These are phyloP conservation scores for Yamadazyma sp. DNA, from an alignment of 805 yeast species.

Conservation along the genomic window DNA sequence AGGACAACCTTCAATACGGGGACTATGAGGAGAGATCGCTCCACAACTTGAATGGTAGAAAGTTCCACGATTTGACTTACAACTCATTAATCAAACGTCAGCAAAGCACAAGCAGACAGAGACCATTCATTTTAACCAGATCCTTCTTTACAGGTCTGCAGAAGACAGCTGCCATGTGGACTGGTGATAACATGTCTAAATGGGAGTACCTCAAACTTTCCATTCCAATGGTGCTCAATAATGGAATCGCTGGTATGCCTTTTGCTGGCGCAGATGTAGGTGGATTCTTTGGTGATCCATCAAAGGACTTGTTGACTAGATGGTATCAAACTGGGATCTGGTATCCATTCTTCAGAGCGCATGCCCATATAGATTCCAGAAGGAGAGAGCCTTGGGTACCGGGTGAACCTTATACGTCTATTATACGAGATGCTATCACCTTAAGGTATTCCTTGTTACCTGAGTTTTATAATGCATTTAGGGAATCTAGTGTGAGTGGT, in stretches of 20 bases:
- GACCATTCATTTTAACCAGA: slow-evolving; percentile 89
- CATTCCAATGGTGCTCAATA: slow-evolving; percentile 83
- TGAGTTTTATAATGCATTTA: slow-evolving; percentile 74
- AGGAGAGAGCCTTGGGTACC: slow-evolving; percentile 92
- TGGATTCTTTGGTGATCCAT: slow-evolving; percentile 92
- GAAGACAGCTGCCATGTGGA: slow-evolving; percentile 91
- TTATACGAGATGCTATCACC: slow-evolving; percentile 67
- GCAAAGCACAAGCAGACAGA: slow-evolving; percentile 38
- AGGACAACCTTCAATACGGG: slow-evolving; percentile 75
- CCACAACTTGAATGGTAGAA: slow-evolving; percentile 81
- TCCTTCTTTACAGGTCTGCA: slow-evolving; percentile 91
- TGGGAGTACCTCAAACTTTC: slow-evolving; percentile 86
- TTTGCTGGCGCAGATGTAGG: slow-evolving; percentile 97
- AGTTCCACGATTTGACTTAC: slow-evolving; percentile 79
- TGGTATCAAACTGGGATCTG: slow-evolving; percentile 97
- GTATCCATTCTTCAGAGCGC: slow-evolving; percentile 96
- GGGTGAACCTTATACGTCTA: slow-evolving; percentile 67
- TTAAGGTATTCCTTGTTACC: slow-evolving; percentile 80
- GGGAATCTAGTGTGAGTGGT: slow-evolving; percentile 59
- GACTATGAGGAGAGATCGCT: slow-evolving; percentile 88
- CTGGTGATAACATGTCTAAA: slow-evolving; percentile 92
- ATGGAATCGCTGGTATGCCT: slow-evolving; percentile 82
- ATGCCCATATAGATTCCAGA: slow-evolving; percentile 91
- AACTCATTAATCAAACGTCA: slow-evolving; percentile 59
- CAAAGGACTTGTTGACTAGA: slow-evolving; percentile 73